These are phyloP conservation scores for Luffa acutangula DNA, from an alignment of 306 rosid genomes.

Conservation along the genomic window DNA sequence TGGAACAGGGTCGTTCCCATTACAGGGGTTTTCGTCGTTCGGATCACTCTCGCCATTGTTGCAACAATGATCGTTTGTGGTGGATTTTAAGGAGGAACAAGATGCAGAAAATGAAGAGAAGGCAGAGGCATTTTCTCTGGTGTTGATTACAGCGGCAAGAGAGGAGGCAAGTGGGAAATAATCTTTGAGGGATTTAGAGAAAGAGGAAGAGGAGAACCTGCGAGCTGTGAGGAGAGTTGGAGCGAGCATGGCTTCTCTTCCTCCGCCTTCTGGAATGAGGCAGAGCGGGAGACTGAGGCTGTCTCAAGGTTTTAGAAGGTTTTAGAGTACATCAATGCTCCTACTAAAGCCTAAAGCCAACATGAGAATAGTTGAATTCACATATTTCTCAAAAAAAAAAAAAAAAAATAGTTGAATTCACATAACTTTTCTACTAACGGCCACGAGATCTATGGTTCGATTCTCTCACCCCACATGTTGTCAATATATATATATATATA, in stretches of 20 bases:
- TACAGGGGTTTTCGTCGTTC: neutral
- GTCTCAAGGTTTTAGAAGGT: neutral
- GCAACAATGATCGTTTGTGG: neutral
- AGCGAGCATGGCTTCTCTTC: slow-evolving; percentile 14
- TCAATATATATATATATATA: too few relatives aligned
- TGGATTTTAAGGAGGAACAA: neutral
- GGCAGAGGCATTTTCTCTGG: slow-evolving; percentile 6
- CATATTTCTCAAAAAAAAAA: too few relatives aligned
- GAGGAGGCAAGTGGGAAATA: slow-evolving; percentile 8
- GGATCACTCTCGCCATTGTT: neutral
- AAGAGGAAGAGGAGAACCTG: slow-evolving; percentile 18
- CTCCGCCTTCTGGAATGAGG: neutral
- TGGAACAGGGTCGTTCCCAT: neutral
- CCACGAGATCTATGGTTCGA: too few relatives aligned
- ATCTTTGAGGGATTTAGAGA: slow-evolving; percentile 13
- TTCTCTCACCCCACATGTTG: too few relatives aligned
- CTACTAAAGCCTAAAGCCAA: too few relatives aligned
- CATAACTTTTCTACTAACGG: too few relatives aligned
- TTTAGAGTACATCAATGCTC: too few relatives aligned
- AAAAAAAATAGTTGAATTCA: too few relatives aligned
- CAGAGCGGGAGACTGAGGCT: neutral
- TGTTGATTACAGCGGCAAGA: neutral
- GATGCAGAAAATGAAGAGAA: neutral
- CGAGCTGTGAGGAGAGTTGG: slow-evolving; percentile 23
- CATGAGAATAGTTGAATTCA: too few relatives aligned